These are phyloP conservation scores for Boletellus ananas DNA, from an alignment of 768 basidiomycete species.

Conservation along the genomic window DNA sequence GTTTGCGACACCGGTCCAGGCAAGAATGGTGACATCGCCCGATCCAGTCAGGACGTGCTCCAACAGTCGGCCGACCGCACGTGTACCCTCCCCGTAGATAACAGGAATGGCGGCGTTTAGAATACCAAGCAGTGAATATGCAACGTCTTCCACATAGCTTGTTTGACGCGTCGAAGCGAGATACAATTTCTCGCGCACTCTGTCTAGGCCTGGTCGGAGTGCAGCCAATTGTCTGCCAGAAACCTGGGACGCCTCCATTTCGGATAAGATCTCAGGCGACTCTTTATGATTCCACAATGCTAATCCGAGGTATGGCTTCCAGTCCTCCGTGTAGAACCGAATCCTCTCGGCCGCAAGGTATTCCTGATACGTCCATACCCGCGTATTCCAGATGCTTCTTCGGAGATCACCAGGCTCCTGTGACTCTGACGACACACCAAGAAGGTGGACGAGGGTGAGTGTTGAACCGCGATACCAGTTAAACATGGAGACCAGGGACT, in stretches of 20 bases:
- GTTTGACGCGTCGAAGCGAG: neutral
- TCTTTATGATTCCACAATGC: neutral
- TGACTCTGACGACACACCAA: neutral
- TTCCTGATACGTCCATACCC: conserved; percentile 4
- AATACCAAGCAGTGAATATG: neutral
- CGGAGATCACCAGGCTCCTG: neutral
- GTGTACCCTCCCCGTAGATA: conserved; percentile 1
- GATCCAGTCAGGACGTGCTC: conserved; percentile 1
- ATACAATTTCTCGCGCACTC: neutral
- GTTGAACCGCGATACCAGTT: conserved; percentile 1
- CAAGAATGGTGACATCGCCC: neutral
- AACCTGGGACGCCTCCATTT: neutral
- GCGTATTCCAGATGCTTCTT: conserved; percentile 3
- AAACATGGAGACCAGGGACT: conserved; percentile 9
- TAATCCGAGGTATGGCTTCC: neutral
- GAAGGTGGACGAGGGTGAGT: conserved; percentile 3
- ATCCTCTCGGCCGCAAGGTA: neutral
- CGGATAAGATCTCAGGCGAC: conserved; percentile 4
- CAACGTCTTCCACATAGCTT: neutral
- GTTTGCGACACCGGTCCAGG: conserved; percentile 43
- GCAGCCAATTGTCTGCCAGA: neutral
- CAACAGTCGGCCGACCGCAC: conserved; percentile 1
- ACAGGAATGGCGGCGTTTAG: neutral
- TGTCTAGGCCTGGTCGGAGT: neutral
- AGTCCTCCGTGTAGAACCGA: neutral